These are phyloP conservation scores for Bacterosira constricta DNA, from an alignment of 108 stramenopile genomes.

Conservation along the genomic window DNA sequence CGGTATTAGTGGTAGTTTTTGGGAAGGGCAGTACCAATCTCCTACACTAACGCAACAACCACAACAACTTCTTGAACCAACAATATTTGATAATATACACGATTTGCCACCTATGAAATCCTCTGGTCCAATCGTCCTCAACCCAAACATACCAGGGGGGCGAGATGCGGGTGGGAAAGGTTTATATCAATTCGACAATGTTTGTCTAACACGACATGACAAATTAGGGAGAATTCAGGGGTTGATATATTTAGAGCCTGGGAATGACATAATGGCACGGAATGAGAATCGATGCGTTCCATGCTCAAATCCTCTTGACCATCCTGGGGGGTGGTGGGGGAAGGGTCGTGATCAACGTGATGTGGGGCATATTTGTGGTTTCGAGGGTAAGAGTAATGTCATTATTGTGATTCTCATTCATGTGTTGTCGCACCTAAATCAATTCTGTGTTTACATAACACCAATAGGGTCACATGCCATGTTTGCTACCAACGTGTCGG, in stretches of 20 bases:
- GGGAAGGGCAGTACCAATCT: not conserved
- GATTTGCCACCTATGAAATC: not conserved
- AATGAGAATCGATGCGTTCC: conserved; percentile 13
- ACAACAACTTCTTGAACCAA: not conserved
- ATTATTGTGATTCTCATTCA: too few species aligned
- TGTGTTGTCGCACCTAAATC: too few species aligned
- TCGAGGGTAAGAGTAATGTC: not conserved
- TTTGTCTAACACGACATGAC: conserved; percentile 1
- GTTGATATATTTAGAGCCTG: not conserved
- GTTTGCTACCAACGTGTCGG: conserved; percentile 13
- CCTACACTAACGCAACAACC: not conserved
- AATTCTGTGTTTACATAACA: too few species aligned
- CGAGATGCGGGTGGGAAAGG: too few species aligned
- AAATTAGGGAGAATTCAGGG: not conserved
- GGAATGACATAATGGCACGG: not conserved
- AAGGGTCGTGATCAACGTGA: not conserved
- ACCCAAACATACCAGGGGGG: not conserved
- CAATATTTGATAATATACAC: conserved; percentile 5
- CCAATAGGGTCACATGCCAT: too few species aligned
- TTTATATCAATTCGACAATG: conserved; percentile 14
- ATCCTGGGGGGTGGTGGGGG: conserved; percentile 5
- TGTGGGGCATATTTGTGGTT: conserved; percentile 7
- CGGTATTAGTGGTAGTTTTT: too few species aligned
- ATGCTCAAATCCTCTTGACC: not conserved
- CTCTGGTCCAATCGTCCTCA: conserved; percentile 4